Conservation (phyloP, 2,329 filamentous ascomycete species). For the Fusarium floridanum region DNA sequence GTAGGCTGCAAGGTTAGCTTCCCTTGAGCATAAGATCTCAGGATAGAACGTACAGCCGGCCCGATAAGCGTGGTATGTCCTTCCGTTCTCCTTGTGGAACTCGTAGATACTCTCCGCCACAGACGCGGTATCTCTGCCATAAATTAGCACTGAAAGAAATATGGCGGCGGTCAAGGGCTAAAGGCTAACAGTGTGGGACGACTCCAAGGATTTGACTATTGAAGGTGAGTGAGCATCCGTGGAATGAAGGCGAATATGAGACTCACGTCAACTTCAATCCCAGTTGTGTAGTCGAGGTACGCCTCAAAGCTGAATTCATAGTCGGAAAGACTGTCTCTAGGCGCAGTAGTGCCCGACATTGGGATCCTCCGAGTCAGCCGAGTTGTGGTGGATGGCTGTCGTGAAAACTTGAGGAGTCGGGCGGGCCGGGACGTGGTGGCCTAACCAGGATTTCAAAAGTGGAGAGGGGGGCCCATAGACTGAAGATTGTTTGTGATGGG, state of each 20-base stretch:
- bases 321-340: slow-evolving; percentile 15
- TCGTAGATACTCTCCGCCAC: slow-evolving; percentile 19
- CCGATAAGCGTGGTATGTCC: slow-evolving; percentile 18
- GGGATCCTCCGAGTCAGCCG: neutral
- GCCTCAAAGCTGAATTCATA: slow-evolving; percentile 22
- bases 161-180: neutral
- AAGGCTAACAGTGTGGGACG: neutral
- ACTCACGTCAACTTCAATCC: slow-evolving; percentile 23
- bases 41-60: slow-evolving; percentile 1
- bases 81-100: slow-evolving; percentile 15
- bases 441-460: slow-evolving; percentile 2
- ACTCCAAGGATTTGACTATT: slow-evolving; percentile 16
- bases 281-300: slow-evolving; percentile 12
- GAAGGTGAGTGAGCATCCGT: slow-evolving; percentile 8
- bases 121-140: slow-evolving; percentile 10
- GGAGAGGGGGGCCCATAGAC: neutral
- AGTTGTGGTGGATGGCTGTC: neutral
- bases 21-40: neutral
- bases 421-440: neutral
- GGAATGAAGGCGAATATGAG: neutral
- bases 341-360: neutral
- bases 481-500: neutral
- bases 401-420: neutral
- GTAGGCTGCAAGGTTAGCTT: slow-evolving; percentile 7
- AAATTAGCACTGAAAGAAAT: neutral